Percentiles rank a stretch among this genome's conserved stretches.
phyloP scores from a whole-genome alignment of 73 alveolate species.

The Paramecium pentaurelia region DNA sequence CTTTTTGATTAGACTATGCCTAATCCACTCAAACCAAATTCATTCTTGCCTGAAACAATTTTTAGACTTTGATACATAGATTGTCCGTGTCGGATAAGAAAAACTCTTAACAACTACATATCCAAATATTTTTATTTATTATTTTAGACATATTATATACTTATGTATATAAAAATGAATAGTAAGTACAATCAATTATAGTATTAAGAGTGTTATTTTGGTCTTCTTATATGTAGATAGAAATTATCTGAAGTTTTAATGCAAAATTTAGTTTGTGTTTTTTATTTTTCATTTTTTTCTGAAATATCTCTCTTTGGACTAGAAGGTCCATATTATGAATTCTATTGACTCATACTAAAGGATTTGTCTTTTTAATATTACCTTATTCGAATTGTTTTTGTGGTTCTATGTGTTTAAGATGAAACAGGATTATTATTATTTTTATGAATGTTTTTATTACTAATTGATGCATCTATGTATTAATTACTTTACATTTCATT shows the following conservation, averaged over 20 bases:
- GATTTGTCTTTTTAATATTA: not conserved
- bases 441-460: not conserved
- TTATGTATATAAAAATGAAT: not conserved
- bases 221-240: not conserved
- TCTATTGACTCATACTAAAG: not conserved
- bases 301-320: not conserved
- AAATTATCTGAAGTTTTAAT: not conserved
- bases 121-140: not conserved
- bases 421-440: not conserved
- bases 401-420: not conserved
- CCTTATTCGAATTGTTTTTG: not conserved
- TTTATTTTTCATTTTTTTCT: not conserved
- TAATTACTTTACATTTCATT: not conserved
- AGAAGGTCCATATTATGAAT: not conserved
- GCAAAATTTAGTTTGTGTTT: not conserved
- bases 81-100: conserved; percentile 8
- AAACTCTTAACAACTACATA: not conserved
- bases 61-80: conserved; percentile 3
- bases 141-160: not conserved
- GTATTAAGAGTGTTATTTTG: not conserved
- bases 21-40: conserved; percentile 21
- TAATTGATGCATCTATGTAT: not conserved
- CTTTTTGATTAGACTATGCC: not conserved
- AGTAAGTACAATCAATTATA: not conserved
- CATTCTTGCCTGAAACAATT: conserved; percentile 12